These are phyloP conservation scores for Ottelia alismoides DNA, from an alignment of 106 monocot genomes.

Conservation along the genomic window DNA sequence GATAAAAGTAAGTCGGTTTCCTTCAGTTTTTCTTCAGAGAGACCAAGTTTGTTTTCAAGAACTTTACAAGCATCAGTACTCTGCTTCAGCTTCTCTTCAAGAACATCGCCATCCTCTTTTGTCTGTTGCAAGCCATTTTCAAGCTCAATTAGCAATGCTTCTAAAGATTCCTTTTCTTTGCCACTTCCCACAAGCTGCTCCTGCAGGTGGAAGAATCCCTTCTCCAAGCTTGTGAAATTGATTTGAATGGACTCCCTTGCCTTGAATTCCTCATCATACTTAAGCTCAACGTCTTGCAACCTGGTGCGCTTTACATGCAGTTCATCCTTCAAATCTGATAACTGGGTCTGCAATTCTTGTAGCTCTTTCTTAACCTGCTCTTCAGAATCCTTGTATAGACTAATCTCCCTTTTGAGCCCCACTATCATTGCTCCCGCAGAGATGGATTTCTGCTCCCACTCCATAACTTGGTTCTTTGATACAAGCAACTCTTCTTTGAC, in stretches of 20 bases:
- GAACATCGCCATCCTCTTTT: too few species aligned
- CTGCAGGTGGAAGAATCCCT: slow-evolving; percentile 20
- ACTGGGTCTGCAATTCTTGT: slow-evolving; percentile 23
- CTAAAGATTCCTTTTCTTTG: slow-evolving; percentile 44
- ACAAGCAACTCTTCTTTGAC: slow-evolving; percentile 16
- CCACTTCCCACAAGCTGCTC: slow-evolving; percentile 35
- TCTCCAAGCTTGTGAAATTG: slow-evolving; percentile 20
- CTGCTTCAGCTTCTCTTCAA: slow-evolving; percentile 18
- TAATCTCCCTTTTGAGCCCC: slow-evolving; percentile 42
- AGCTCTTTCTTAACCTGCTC: slow-evolving; percentile 41
- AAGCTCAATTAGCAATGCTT: slow-evolving; percentile 26
- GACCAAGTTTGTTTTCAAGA: slow-evolving; percentile 37
- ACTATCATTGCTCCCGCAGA: slow-evolving; percentile 29
- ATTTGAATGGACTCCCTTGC: slow-evolving; percentile 24
- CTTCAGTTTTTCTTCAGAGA: slow-evolving; percentile 28
- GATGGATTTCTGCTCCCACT: slow-evolving; percentile 41
- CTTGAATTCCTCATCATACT: slow-evolving; percentile 35
- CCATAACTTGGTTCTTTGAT: slow-evolving; percentile 44
- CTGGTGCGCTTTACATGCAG: slow-evolving; percentile 30
- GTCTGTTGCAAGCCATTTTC: slow-evolving; percentile 5
- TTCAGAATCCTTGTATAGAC: slow-evolving; percentile 36
- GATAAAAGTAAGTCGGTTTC: slow-evolving; percentile 37
- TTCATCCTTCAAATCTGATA: slow-evolving; percentile 36
- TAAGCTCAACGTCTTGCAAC: slow-evolving; percentile 23
- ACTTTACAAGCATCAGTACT: slow-evolving; percentile 22